Evolutionary conservation across 352 stramenopile genomes (phyloP), one percentile per base, ranked within the genome.

Genomic region (Globisporangium ultimum): DNA sequence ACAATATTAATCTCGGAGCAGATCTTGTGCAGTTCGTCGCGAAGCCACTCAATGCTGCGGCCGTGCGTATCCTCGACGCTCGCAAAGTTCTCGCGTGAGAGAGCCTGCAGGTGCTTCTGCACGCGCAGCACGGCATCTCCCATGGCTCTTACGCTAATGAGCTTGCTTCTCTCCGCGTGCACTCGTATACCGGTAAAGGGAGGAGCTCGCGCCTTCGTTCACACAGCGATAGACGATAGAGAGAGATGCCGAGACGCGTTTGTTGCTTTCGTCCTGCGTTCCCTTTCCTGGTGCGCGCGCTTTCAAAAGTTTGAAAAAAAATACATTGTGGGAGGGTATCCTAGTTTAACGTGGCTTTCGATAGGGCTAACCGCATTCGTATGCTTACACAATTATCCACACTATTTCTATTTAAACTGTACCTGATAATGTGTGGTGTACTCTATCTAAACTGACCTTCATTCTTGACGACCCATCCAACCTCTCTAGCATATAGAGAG

Each of bases 91-190:
- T 84, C 79, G 38, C 71, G 77, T 53, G 76, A 76, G 20, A 87
- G 56, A 32, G 68, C 63, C 55, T 81, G 77, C 47, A 91, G 63
- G 38, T 80, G 76, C 51, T 71, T 61, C 55, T 76, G 78, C 56
- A 88, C 74, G 65, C 74, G 78, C 59, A 80, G 67, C 62, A 89
- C 79, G 55, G 77, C 79, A 60, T 91, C 82, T 38, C 79, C 69
- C 79, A 91, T 89, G 41, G 43, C 24, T 40, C 46, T 17, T 45
- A 10, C 3, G 40, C 10, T 36, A 1, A 32, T 32, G 24, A 2
- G 28, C 28, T 36, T 36, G 0, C 7, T 36, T 36, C 28, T 36
- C 28, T 6, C 5, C 4, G 7, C 28, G 28, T 5, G 8, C 28
- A 10, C 28, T 11, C 28, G 28, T 36, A 36, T 32, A n/a, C n/a